Percentiles rank a stretch among this genome's conserved stretches.
Evolutionary conservation across 1,139 yeast species (phyloP).

Genomic region (Yamadazyma sp.): DNA sequence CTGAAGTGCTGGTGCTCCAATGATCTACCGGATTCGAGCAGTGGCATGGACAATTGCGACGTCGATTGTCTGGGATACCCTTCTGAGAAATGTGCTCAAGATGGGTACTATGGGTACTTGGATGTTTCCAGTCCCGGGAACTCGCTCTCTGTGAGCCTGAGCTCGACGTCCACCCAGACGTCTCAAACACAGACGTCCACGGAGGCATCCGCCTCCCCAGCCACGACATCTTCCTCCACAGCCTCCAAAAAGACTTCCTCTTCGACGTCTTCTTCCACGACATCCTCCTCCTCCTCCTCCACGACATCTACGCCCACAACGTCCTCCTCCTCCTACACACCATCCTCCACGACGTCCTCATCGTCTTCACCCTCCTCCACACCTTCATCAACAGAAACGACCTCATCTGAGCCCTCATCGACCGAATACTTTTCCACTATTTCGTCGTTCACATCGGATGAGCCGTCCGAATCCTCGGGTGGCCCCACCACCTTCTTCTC

Average conservation of each 20-base stretch:
- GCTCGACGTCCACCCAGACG: slow-evolving; percentile 4
- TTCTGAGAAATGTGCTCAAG: slow-evolving; percentile 33
- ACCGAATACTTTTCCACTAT: neutral
- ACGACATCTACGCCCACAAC: slow-evolving; percentile 12
- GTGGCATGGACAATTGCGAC: slow-evolving; percentile 37
- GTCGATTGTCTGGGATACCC: slow-evolving; percentile 52
- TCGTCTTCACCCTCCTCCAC: slow-evolving; percentile 13
- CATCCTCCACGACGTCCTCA: slow-evolving; percentile 12
- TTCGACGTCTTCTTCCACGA: slow-evolving; percentile 7
- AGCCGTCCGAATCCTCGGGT: neutral
- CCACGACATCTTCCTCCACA: slow-evolving; percentile 5
- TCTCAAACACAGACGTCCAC: no score
- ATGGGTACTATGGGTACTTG: slow-evolving; percentile 37
- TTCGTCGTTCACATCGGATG: neutral
- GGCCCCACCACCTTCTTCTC: slow-evolving; percentile 23
- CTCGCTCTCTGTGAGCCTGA: slow-evolving; percentile 7
- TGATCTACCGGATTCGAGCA: slow-evolving; percentile 43
- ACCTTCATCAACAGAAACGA: slow-evolving; percentile 10
- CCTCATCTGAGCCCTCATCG: slow-evolving; percentile 2
- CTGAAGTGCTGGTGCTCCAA: slow-evolving; percentile 64
- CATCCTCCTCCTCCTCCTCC: slow-evolving; percentile 5
- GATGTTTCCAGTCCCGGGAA: slow-evolving; percentile 23
- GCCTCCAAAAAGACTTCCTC: neutral
- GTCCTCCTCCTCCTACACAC: slow-evolving; percentile 6
- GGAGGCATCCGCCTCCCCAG: slow-evolving; percentile 2